Percentiles rank a stretch among this genome's conserved stretches.
Evolutionary conservation across 2,329 filamentous ascomycete species (phyloP).

Genomic region (Venturia oleaginea): DNA sequence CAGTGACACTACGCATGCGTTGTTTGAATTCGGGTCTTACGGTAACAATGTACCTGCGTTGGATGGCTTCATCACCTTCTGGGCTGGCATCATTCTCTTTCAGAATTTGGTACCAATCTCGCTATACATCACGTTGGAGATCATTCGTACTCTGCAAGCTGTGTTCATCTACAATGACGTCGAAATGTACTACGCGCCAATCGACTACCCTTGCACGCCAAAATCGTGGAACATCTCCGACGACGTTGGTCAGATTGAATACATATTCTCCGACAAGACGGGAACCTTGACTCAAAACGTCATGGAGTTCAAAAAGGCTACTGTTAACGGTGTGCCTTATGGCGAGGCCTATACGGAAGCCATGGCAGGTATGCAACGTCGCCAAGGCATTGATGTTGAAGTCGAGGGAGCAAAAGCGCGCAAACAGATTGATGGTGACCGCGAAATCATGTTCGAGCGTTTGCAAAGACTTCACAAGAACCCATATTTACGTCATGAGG

Average conservation of each 20-base stretch:
- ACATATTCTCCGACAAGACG: conserved; percentile 96
- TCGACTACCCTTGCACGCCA: conserved; percentile 90
- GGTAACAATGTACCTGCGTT: conserved; percentile 60
- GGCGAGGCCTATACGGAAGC: conserved; percentile 98
- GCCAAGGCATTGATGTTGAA: conserved; percentile 78
- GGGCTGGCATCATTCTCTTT: conserved; percentile 87
- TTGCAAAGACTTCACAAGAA: conserved; percentile 77
- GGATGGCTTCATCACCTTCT: conserved; percentile 93
- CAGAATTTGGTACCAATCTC: conserved; percentile 99
- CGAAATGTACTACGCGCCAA: conserved; percentile 91
- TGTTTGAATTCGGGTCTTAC: conserved; percentile 79
- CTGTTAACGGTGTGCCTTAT: conserved; percentile 91
- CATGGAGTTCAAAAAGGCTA: conserved; percentile 99
- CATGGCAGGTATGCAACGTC: conserved; percentile 89
- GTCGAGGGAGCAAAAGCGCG: conserved; percentile 64
- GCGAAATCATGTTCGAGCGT: conserved; percentile 59
- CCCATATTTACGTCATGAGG: conserved; percentile 80
- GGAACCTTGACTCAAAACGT: conserved; percentile 86
- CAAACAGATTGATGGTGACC: conserved; percentile 70
- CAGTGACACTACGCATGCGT: conserved; percentile 62
- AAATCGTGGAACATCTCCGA: conserved; percentile 99
- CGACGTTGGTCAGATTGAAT: conserved; percentile 95
- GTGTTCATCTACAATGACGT: conserved; percentile 96
- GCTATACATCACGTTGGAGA: conserved; percentile 93
- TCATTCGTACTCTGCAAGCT: conserved; percentile 85